phyloP scores from a whole-genome alignment of 306 rosid genomes.

The Acacia melanoxylon region DNA sequence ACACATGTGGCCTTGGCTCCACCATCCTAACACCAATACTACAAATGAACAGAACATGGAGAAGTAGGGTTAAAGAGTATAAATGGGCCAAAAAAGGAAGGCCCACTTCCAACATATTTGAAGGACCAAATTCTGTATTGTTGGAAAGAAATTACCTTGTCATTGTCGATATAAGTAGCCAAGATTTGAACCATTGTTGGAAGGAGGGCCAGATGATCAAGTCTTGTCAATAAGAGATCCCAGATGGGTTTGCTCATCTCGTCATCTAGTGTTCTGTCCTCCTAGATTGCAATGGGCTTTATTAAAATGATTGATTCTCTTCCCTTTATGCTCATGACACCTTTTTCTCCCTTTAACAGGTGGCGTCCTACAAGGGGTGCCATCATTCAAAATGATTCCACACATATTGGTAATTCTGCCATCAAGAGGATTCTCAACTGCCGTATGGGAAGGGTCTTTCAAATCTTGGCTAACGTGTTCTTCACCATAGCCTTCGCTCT shows the following conservation, averaged over 20 bases:
- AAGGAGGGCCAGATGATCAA: too few relatives aligned
- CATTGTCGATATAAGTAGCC: too few relatives aligned
- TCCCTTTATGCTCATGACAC: constrained; percentile 81
- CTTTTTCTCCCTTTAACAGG: constrained; percentile 72
- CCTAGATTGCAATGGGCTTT: background rate
- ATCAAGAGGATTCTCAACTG: constrained; percentile 4
- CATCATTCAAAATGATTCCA: constrained; percentile 64
- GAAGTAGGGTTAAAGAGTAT: too few relatives aligned
- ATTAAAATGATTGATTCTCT: constrained; percentile 34
- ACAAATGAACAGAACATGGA: constrained; percentile 19
- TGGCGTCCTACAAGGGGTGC: constrained; percentile 55
- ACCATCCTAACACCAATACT: constrained; percentile 13
- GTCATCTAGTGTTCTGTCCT: background rate
- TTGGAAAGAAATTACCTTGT: too few relatives aligned
- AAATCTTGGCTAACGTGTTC: constrained; percentile 25
- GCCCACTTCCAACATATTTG: too few relatives aligned
- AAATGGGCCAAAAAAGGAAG: too few relatives aligned
- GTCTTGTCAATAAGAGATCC: constrained; percentile 58
- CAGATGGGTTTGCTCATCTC: constrained; percentile 31
- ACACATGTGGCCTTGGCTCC: background rate
- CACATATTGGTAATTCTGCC: constrained; percentile 41
- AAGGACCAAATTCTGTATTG: too few relatives aligned
- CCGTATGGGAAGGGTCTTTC: constrained; percentile 24
- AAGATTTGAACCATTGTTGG: too few relatives aligned
- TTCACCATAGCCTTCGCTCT: constrained; percentile 23